Percentiles rank a stretch among this genome's conserved stretches.
Conservation (phyloP, 371 early-diverging fungal species). For the Saksenaea oblongispora region DNA sequence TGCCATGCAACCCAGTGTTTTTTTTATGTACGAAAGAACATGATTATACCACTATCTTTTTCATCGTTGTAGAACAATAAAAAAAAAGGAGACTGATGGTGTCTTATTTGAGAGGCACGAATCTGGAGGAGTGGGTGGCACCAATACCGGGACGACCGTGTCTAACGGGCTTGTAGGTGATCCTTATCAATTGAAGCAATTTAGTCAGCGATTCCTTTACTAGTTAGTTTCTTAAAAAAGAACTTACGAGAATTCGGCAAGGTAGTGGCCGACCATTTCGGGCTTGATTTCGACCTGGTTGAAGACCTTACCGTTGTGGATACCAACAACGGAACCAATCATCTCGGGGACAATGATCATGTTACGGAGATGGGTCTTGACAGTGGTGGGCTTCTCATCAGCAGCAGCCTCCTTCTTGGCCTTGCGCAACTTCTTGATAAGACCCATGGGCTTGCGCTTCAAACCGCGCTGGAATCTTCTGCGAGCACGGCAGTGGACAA, state of each 20-base stretch:
- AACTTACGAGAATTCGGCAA: constrained; percentile 85
- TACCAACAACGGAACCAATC: constrained; percentile 98
- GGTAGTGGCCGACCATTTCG: constrained; percentile 99
- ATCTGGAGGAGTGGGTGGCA: constrained; percentile 96
- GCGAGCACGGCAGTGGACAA: constrained; percentile 95
- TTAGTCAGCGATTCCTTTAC: not conserved
- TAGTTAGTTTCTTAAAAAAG: not conserved
- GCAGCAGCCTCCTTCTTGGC: constrained; percentile 90
- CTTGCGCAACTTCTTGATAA: constrained; percentile 95
- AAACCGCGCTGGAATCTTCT: constrained; percentile 97
- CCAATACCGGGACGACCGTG: constrained; percentile 99
- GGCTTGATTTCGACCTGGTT: constrained; percentile 99
- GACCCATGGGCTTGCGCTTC: constrained; percentile 95
- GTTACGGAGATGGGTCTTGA: constrained; percentile 99
- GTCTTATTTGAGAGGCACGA: constrained; percentile 79
- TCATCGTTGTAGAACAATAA: not conserved
- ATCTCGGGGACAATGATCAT: constrained; percentile 99
- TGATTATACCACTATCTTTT: not conserved
- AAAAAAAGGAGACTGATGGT: not conserved
- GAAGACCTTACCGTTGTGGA: constrained; percentile 99
- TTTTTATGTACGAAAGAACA: too few relatives aligned
- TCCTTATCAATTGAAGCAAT: constrained; percentile 23
- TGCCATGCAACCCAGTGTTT: too few relatives aligned
- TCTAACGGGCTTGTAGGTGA: constrained; percentile 97
- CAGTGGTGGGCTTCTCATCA: constrained; percentile 94